Base-by-base conservation (phyloP, 495 filamentous ascomycete genomes). In the Pseudotulostoma volvatum region DNA sequence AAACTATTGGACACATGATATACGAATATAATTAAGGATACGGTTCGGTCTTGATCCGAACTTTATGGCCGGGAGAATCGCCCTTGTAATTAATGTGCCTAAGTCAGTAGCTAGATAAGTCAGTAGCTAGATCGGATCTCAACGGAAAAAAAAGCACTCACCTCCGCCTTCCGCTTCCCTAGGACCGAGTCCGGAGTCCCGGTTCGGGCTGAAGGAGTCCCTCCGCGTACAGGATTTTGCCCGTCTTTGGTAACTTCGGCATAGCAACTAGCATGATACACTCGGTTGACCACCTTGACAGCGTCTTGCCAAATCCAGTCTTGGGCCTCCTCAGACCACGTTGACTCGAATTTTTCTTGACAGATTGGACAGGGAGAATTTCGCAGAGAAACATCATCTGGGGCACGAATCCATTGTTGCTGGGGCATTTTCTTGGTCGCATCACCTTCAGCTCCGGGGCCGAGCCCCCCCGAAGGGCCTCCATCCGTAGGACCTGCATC, bases 301-400 rank as follows among this genome's bases (percentile, higher is more conserved):
- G 90, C 81, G 56, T 97, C 88, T 63, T 81, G 82, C 84, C 92
- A 97, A 20, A 97, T 93, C 68, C 85, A 95, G 43, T 96, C 85
- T 54, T 95, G 84, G 14, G 76, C 81, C 43, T 90, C 83, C 44
- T 93, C 84, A 13, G 84, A 77, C 82, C 84, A 96, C 25, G 64
- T 67, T 43, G 74, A 86, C 56, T 90, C 79, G 41, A 96, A 93
- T 45, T 79, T 79, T 59, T 97, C 90, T 54, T 94, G 86, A 54
- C 90, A 96, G 46, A 97, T 90, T 21, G 84, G 82, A 48, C 90
- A 97, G 2, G 79, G 70, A 18, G 67, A 74, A 45, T 77, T 81
- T 13, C 76, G 71, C 21, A 80, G 59, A 3, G 68, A 64, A 16
- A 79, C 72, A 48, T 87, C 81, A 37, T 81, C 78, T 1, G 87